Evolutionary conservation across 768 basidiomycete genomes (phyloP).

Genomic region (Macrolepiota dolichaula): DNA sequence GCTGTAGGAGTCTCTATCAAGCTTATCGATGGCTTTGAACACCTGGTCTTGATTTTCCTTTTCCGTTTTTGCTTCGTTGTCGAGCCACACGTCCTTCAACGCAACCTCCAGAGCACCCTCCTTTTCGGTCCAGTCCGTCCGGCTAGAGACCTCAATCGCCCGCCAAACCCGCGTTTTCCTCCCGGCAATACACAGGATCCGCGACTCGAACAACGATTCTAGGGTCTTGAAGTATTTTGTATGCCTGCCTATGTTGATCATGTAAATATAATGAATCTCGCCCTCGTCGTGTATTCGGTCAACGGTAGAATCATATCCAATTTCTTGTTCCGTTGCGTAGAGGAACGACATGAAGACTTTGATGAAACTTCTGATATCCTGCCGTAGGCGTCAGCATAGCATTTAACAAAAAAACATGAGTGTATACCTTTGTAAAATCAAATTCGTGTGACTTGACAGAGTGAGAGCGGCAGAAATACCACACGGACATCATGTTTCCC

Average conservation of each 20-base stretch:
- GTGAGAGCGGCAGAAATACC: too few species aligned
- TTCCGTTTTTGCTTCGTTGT: slow-evolving; percentile 8
- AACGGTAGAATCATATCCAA: slow-evolving; percentile 4
- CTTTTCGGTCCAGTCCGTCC: not conserved
- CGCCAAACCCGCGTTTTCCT: slow-evolving; percentile 14
- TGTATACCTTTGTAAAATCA: too few species aligned
- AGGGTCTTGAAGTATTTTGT: slow-evolving; percentile 1
- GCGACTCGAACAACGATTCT: not conserved
- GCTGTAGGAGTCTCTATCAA: not conserved
- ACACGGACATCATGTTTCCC: too few species aligned
- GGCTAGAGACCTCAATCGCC: slow-evolving; percentile 7
- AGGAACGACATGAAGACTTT: too few species aligned
- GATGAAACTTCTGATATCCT: slow-evolving; percentile 3
- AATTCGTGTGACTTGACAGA: too few species aligned
- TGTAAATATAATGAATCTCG: not conserved
- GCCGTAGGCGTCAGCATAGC: not conserved
- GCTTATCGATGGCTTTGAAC: slow-evolving; percentile 6
- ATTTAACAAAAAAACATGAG: not conserved
- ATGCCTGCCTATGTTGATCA: not conserved
- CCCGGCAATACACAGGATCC: slow-evolving; percentile 5
- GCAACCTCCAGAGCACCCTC: slow-evolving; percentile 1
- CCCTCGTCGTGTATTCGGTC: not conserved
- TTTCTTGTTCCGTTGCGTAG: not conserved
- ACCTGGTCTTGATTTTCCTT: slow-evolving; percentile 16
- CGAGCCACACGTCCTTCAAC: slow-evolving; percentile 21